Evolutionary conservation across 306 rosid species (phyloP).

Genomic region (Quercus gilva): DNA sequence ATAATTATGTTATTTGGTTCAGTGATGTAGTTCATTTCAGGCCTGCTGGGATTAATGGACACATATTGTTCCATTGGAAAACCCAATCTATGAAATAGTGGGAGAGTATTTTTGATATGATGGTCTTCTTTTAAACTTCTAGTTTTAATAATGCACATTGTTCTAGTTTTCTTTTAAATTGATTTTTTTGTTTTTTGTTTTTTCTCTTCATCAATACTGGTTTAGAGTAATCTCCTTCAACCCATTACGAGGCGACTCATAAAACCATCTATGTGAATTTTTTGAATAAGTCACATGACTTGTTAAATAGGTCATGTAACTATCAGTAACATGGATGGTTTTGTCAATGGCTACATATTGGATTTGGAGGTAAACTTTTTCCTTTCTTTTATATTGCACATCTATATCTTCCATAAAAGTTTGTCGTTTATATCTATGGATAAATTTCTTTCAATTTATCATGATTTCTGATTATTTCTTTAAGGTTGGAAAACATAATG

Average conservation of each 20-base stretch:
- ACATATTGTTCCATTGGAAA: constrained; percentile 13
- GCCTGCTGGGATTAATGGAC: constrained; percentile 17
- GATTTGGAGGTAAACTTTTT: too few relatives aligned
- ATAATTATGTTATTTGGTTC: constrained; percentile 10
- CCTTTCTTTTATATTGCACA: not conserved
- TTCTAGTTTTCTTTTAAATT: not conserved
- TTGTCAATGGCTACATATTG: too few relatives aligned
- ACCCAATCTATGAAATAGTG: constrained; percentile 13
- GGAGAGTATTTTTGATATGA: constrained; percentile 3
- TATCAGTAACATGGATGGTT: too few relatives aligned
- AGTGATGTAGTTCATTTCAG: constrained; percentile 12
- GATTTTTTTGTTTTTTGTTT: too few relatives aligned
- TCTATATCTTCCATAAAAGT: not conserved
- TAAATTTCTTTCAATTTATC: not conserved
- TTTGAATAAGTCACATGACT: too few relatives aligned
- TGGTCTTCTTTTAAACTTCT: constrained; percentile 8
- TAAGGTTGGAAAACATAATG: not conserved
- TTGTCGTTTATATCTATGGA: not conserved
- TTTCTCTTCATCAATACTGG: too few relatives aligned
- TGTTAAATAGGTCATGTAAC: too few relatives aligned
- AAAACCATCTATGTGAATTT: not conserved
- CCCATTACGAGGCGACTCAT: too few relatives aligned
- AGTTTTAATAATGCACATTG: not conserved
- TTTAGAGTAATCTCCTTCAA: too few relatives aligned
- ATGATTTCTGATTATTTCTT: not conserved